Evolutionary conservation across 208 protist species (phyloP).

Genomic region (Trypanosoma conorhini): DNA sequence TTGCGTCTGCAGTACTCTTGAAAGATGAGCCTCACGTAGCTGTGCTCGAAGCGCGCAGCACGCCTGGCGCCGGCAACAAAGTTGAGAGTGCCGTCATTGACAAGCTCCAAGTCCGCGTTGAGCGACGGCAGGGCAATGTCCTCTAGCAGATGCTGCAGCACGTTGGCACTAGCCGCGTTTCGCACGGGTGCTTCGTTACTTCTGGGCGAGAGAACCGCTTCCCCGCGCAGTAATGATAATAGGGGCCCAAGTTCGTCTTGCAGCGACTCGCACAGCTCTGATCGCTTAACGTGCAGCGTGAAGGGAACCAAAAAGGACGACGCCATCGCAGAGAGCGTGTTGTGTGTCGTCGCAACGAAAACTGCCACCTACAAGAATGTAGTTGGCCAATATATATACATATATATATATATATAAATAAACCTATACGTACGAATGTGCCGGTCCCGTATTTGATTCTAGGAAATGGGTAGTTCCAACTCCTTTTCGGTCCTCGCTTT

Average conservation of each 20-base stretch:
- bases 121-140: not conserved
- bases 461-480: not conserved
- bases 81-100: not conserved
- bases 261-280: constrained; percentile 17
- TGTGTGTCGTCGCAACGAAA: too few relatives aligned
- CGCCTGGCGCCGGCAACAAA: constrained; percentile 7
- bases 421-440: not conserved
- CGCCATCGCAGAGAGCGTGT: constrained; percentile 10
- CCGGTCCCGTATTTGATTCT: not conserved
- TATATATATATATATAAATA: not conserved
- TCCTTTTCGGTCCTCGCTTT: not conserved
- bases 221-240: constrained; percentile 18
- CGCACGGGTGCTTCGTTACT: not conserved
- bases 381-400: too few relatives aligned
- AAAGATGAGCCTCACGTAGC: constrained; percentile 64
- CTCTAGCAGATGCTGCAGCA: not conserved
- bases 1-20: constrained; percentile 82
- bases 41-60: constrained; percentile 28
- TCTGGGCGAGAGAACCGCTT: not conserved
- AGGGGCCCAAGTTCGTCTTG: constrained; percentile 29
- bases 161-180: not conserved
- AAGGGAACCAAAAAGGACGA: constrained; percentile 32
- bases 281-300: constrained; percentile 23
- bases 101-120: not conserved
- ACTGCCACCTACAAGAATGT: not conserved